phyloP scores from a whole-genome alignment of 2,329 filamentous ascomycete genomes.

The Macrophomina pseudophaseolina region DNA sequence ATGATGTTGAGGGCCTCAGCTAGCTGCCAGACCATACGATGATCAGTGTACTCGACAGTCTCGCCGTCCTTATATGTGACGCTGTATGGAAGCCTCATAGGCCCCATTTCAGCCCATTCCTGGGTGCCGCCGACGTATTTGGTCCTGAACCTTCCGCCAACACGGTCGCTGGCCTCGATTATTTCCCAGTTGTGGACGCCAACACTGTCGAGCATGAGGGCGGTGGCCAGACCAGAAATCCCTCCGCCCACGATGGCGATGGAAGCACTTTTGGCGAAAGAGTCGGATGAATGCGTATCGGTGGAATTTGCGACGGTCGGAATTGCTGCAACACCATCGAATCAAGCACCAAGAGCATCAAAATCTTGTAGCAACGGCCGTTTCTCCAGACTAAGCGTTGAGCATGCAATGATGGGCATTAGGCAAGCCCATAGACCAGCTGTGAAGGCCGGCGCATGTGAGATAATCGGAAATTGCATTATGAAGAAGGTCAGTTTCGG shows the following conservation, averaged over 20 bases:
- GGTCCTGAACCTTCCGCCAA: slow-evolving; percentile 12
- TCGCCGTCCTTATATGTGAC: slow-evolving; percentile 18
- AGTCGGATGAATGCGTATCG: background rate
- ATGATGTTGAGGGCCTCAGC: slow-evolving; percentile 5
- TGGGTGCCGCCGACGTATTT: slow-evolving; percentile 7
- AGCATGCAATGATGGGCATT: background rate
- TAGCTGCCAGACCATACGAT: slow-evolving; percentile 17
- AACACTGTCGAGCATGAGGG: slow-evolving; percentile 25
- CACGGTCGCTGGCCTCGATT: slow-evolving; percentile 8
- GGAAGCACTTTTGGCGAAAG: background rate
- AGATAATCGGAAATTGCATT: too few relatives aligned
- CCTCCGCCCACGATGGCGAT: slow-evolving; percentile 26
- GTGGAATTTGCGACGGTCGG: background rate
- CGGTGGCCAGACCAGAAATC: slow-evolving; percentile 25
- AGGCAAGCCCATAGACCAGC: background rate
- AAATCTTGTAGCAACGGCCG: slow-evolving; percentile 25
- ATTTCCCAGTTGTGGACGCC: slow-evolving; percentile 21
- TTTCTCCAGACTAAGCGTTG: background rate
- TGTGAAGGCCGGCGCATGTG: background rate
- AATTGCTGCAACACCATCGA: slow-evolving; percentile 17
- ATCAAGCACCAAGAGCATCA: slow-evolving; percentile 26
- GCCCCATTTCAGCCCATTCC: slow-evolving; percentile 20
- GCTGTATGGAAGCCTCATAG: slow-evolving; percentile 6
- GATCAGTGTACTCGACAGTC: slow-evolving; percentile 17
- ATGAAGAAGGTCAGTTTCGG: too few relatives aligned